Percentiles rank a stretch among this genome's conserved stretches.
Conservation (phyloP, 768 basidiomycete species). For the Auricularia auricula-judae region DNA sequence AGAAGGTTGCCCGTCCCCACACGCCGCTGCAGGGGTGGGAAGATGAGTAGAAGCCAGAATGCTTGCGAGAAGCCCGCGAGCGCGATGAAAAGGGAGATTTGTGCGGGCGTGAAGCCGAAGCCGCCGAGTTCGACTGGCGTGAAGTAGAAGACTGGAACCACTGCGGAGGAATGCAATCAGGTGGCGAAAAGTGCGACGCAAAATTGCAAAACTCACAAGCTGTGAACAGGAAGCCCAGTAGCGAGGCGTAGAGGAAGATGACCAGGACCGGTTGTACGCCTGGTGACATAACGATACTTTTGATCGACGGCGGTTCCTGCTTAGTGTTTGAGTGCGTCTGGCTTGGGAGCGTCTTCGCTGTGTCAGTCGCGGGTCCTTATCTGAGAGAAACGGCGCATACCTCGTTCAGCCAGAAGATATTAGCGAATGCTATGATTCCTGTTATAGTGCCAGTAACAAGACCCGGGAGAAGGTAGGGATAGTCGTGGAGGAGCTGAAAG, state of each 20-base stretch:
- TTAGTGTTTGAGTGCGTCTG: not conserved
- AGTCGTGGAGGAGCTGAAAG: constrained; percentile 6
- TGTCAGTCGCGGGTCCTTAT: not conserved
- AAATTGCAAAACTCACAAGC: not conserved
- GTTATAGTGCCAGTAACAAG: constrained; percentile 6
- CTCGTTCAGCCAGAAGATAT: constrained; percentile 10
- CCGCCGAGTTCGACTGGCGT: constrained; percentile 29
- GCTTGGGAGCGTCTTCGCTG: not conserved
- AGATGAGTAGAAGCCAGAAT: constrained; percentile 5
- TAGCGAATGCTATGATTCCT: constrained; percentile 3
- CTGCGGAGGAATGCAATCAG: not conserved
- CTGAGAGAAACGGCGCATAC: not conserved
- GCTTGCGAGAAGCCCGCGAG: constrained; percentile 26
- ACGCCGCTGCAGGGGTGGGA: constrained; percentile 1
- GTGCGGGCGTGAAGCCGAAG: constrained; percentile 23
- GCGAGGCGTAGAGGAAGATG: constrained; percentile 3
- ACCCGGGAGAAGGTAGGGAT: constrained; percentile 10
- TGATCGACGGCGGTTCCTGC: not conserved
- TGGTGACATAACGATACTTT: constrained; percentile 1
- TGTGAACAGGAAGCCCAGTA: constrained; percentile 2
- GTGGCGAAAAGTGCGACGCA: not conserved
- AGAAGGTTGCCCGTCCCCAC: constrained; percentile 1
- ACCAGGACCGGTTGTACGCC: constrained; percentile 1
- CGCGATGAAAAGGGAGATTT: constrained; percentile 28
- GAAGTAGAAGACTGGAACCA: constrained; percentile 26